Base-by-base conservation (phyloP, 495 filamentous ascomycete species). In the Hyphodiscus hymeniophilus region DNA sequence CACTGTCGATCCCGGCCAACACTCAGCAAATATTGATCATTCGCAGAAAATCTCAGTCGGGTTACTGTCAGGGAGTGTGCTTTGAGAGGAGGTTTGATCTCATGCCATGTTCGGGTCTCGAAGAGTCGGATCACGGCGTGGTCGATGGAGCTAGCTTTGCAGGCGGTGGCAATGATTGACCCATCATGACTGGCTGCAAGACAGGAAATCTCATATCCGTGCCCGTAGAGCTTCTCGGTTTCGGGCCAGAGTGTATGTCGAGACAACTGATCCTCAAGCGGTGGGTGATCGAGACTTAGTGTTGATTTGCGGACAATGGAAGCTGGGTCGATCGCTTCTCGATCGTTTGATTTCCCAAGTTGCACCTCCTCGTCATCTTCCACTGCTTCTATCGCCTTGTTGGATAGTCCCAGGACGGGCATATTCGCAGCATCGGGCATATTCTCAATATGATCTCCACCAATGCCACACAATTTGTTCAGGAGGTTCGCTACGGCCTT, bases 161-260 rank as follows among this genome's bases (percentile, higher is more conserved):
- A 97, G 2, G 91, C 88, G n/a, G 88, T 94, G 15, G 94, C 92
- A 28, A 99, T 75, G 18, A 95, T 55, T 1, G 59, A 69, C 13
- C 82, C 81, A 56, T 85, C 82, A 50, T 84, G 77, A 55, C 79
- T 88, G 7, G 80, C 76, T n/a, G 90, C 85, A 18, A 95, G 78
- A 8, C 87, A 82, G 17, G 89, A 94, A 33, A 99, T 92, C 63
- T 99, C 92, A 68, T 94, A 94, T n/a, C 92, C 92, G 66, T 99
- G 92, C 5, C 92, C 92, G 63, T 99, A 99, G 4, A 99, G 77
- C 65, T 99, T 99, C 61, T 97, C 92, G 33, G 77, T 79, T 55
- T 99, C 92, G 0, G 92, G 92, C 89, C 89, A 99, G 21, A 99
- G 75, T 2, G 90, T 94, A 58, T 95, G 82, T 7, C 92, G 81